Evolutionary conservation across 805 yeast genomes (phyloP).

Genomic region (Kuraishia floccosa): DNA sequence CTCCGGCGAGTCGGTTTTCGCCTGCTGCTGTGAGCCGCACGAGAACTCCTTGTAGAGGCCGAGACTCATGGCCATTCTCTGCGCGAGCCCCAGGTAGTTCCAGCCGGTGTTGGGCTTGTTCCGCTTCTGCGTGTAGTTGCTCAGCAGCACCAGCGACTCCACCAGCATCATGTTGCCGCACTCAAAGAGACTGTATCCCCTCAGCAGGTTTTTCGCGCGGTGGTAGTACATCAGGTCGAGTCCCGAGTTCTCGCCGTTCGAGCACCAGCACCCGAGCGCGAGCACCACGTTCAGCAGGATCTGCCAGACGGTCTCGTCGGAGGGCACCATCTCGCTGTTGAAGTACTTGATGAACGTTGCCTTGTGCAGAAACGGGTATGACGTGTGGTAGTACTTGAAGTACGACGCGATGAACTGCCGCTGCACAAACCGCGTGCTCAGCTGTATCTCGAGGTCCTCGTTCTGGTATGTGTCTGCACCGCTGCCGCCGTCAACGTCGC

Average conservation of each 20-base stretch:
- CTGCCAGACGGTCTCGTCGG: constrained; percentile 34
- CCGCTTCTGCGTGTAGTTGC: constrained; percentile 53
- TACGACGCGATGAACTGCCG: constrained; percentile 24
- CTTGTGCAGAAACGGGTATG: constrained; percentile 50
- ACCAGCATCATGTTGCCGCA: constrained; percentile 46
- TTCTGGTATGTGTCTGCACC: background rate
- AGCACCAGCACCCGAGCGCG: constrained; percentile 63
- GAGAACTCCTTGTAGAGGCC: constrained; percentile 47
- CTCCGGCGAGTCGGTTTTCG: background rate
- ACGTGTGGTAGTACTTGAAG: constrained; percentile 47
- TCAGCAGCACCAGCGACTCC: constrained; percentile 38
- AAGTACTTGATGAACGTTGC: constrained; percentile 39
- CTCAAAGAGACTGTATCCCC: constrained; percentile 37
- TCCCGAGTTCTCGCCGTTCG: constrained; percentile 36
- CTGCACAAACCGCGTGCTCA: constrained; percentile 11
- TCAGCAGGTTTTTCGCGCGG: constrained; percentile 29
- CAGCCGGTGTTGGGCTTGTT: constrained; percentile 61
- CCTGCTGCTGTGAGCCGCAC: background rate
- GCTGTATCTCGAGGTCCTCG: constrained; percentile 5
- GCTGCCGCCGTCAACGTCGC: background rate
- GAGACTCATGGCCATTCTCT: constrained; percentile 54
- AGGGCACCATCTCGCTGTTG: constrained; percentile 1
- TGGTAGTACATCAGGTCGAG: constrained; percentile 43
- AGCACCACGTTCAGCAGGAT: constrained; percentile 38
- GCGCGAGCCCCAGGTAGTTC: constrained; percentile 54